Evolutionary conservation across 106 monocot genomes (phyloP), one percentile per base, ranked within the genome.

Genomic region (Dendrobium catenatum): DNA sequence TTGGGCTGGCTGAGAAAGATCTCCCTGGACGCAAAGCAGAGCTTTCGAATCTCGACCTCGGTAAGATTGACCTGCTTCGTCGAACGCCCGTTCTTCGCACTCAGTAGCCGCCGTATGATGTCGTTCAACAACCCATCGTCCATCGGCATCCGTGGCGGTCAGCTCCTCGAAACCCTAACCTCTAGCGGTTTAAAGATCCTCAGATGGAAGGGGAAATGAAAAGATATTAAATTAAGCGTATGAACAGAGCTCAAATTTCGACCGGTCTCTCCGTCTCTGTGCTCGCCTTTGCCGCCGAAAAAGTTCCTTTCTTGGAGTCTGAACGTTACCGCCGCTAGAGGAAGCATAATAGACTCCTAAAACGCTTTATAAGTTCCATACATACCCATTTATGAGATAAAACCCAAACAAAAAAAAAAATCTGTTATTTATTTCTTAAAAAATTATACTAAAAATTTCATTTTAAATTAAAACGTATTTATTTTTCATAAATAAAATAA

Each of bases 1-100:
- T 70, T 72, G 49, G 80, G 80, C 80, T 80, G 70, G 0, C 61
- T 72, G 18, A 80, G 26, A 22, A 80, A 80, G 22, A 80, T 80
- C 43, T 47, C 80, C 42, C 16, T 80, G 10, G 80, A 70, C 18
- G 47, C 43, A 29, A 72, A 26, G 61, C 80, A 80, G 2, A 80
- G 72, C 26, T 70, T 29, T 47, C 80, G 42, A 44, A 80, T 80
- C 68, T 80, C 80, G 15, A 18, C 48, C 68, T 80, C 80, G 27
- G 70, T 51, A 6, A 78, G 54, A 6, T 33, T 26, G 17, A 51
- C 55, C 44, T 51, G 9, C 77, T 54, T 48, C 48, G 54, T 27
- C 77, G 77, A 9, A 37, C 77, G 47, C 29, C 48, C 44, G 51
- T 51, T 31, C 77, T 55, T 78, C 48, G 77, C 44, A 7, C 2